Base-by-base conservation (phyloP, 441 rosid species). In the Melastoma candidum region DNA sequence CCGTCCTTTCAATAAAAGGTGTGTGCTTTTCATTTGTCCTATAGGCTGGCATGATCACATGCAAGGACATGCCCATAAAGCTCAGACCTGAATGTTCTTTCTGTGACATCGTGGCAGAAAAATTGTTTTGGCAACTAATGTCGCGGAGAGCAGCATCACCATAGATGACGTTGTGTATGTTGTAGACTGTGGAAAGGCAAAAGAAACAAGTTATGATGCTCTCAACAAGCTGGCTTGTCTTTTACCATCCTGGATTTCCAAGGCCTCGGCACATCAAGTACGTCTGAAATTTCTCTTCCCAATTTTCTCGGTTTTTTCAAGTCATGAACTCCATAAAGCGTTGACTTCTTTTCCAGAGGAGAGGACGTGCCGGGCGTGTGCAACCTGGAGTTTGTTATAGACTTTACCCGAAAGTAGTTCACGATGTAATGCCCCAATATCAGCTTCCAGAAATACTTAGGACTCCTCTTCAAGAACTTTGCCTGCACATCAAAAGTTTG, bases 321-420 rank as follows among this genome's bases (percentile, higher is more conserved):
- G 32, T 44, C 22, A 26, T 17, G 17, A 11, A 12, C 27, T 47
- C 52, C 27, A 1, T 65, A 57, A 22, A 65, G 53, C 47, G 60
- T 46, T 68, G 60, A 41, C 63, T 53, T 50, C 51, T 61, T 46
- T 57, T 72, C 44, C 56, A 92, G 98, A 80, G 98, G 68, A 76
- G 96, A 56, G 98, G 98, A 49, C 98, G 98, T 72, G 96, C 98
- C 62, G 98, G 98, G 46, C 98, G 96, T 66, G 90, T 92, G 53
- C 95, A 82, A 68, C 85, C 94, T 60, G 98, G 98, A 68, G 87
- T 92, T 68, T 92, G 98, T 63, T 92, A 80, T 70, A 88, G 79
- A 71, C 59, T 92, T 73, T 92, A 92, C 74, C 98, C 98, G 58
- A 85, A 77, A 79, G 59, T 87, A 14, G 75, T 87, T 36, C 74